phyloP scores from a whole-genome alignment of 768 basidiomycete species.

The Pleurotus citrinopileatus region DNA sequence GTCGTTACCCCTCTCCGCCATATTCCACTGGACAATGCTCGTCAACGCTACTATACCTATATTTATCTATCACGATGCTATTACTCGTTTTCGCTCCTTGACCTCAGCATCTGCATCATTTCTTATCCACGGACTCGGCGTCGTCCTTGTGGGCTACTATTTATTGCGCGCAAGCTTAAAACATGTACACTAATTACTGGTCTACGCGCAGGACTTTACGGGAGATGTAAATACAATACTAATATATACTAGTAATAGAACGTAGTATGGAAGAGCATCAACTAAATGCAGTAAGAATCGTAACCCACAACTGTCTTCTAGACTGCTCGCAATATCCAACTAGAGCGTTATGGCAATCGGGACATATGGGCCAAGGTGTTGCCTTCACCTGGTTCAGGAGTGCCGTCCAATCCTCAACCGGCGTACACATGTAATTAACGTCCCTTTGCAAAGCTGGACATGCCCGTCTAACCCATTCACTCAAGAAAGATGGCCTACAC shows the following conservation, averaged over 20 bases:
- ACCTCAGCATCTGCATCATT: no score
- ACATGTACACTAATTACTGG: no score
- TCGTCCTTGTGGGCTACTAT: no score
- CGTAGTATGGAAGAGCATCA: not conserved
- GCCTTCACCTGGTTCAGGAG: not conserved
- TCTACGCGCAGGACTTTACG: no score
- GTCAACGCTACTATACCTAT: no score
- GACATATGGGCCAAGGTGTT: not conserved
- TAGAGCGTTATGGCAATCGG: not conserved
- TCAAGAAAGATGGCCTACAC: not conserved
- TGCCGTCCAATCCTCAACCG: not conserved
- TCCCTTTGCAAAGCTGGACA: not conserved
- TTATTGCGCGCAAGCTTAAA: no score
- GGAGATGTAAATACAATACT: no score
- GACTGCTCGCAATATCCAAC: not conserved
- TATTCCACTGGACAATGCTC: no score
- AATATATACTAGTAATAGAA: not conserved
- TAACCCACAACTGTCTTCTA: not conserved
- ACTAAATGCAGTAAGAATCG: not conserved
- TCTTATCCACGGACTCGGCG: no score
- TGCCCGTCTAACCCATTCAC: not conserved
- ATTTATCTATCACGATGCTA: no score
- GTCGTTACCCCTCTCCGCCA: no score
- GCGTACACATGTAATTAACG: constrained; percentile 3
- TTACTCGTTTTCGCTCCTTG: no score